Evolutionary conservation across 345 rosid genomes (phyloP).

Genomic region (Corchorus capsularis): DNA sequence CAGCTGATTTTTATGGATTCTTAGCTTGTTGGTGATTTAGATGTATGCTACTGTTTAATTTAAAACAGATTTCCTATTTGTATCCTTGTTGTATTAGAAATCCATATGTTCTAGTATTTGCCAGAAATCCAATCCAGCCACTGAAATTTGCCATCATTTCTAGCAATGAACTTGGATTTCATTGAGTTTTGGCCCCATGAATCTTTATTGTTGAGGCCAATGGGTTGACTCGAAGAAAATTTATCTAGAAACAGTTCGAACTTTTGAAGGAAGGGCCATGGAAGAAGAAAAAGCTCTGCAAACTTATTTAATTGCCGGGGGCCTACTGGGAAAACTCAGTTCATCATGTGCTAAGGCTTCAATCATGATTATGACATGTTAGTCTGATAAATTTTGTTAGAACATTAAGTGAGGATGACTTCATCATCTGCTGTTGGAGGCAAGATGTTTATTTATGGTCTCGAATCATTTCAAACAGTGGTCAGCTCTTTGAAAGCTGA

Average conservation of each 20-base stretch:
- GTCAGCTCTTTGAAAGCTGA: slow-evolving; percentile 14
- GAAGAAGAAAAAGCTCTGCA: background rate
- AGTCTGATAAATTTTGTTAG: background rate
- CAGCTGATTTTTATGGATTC: too few species aligned
- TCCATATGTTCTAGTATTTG: slow-evolving; percentile 23
- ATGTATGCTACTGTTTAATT: too few species aligned
- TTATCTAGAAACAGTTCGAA: background rate
- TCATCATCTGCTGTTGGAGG: slow-evolving; percentile 2
- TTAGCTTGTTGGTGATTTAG: too few species aligned
- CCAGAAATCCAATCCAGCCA: background rate
- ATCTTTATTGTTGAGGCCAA: background rate
- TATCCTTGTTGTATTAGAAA: slow-evolving; percentile 12
- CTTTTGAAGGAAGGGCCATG: background rate
- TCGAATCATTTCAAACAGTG: slow-evolving; percentile 16
- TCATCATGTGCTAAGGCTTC: background rate
- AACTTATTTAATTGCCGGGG: background rate
- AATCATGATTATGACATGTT: slow-evolving; percentile 9
- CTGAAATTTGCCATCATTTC: background rate
- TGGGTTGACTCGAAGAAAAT: background rate
- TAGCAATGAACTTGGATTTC: background rate
- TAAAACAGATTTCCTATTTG: too few species aligned
- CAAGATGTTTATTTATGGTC: slow-evolving; percentile 5
- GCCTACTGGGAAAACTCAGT: background rate
- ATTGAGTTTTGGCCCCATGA: background rate
- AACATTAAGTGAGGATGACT: slow-evolving; percentile 3